Evolutionary conservation across 2,329 filamentous ascomycete species (phyloP), one percentile per base, ranked within the genome.

Genomic region (Pseudocercospora cruenta): DNA sequence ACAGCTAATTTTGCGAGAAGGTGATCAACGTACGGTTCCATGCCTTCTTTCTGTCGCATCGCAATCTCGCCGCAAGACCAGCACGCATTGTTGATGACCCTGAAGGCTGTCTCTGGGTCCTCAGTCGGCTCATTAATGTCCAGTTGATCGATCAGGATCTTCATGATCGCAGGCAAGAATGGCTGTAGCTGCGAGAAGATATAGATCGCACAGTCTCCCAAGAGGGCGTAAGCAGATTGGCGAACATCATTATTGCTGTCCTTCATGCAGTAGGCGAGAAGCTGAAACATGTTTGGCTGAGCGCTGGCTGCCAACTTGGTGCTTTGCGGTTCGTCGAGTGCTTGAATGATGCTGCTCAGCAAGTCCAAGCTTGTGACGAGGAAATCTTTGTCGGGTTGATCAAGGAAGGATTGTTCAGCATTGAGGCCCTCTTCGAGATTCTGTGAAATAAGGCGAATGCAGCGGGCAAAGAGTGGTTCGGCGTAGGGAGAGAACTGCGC

Each of bases 71-170:
- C 95, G 24, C 89, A 90, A 6, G 94, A 96, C 95, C 95, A 99
- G 81, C 94, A 98, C 22, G 95, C 94, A 77, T 99, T 99, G 85
- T 98, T 99, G 66, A 98, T 89, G 31, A 98, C 94, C 67, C 93
- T 93, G 78, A 97, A 97, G 14, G 89, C 90, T 19, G 88, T 91
- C 69, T 96, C 92, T 67, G 93, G 91, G 72, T 96, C 92, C 67
- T 94, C 91, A 63, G 85, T 85, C 67, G 93, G 90, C 71, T 80
- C 75, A 14, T 72, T 74, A 43, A 97, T 83, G 71, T 98, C 94
- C 28, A 99, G 87, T 77, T 98, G 94, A 73, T 89, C 88, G 69
- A 97, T 86, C n/a, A 97, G 82, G 58, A 94, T 88, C 0, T 92
- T 91, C 76, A 98, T 82, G 63, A 98, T 85, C 12, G 84, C 87